Conservation (phyloP, 2,329 filamentous ascomycete species). For the Scleromitrula shiraiana region DNA sequence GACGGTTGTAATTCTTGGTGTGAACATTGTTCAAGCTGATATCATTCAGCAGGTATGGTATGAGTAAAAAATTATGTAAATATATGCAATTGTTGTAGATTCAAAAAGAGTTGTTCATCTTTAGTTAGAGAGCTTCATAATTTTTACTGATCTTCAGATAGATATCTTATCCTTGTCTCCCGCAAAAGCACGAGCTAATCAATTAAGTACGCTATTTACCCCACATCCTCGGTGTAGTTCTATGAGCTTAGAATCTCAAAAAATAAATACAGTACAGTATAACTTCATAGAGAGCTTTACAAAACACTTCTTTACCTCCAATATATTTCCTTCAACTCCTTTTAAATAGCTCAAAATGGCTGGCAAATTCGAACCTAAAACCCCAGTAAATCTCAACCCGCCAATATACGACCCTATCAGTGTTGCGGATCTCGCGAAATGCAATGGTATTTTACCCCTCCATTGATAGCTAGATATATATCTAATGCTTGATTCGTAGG, state of each 20-base stretch:
- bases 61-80: neutral
- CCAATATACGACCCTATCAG: conserved; percentile 85
- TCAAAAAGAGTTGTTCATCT: neutral
- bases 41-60: neutral
- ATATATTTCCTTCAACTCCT: neutral
- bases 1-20: conserved; percentile 17
- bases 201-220: conserved; percentile 1
- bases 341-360: conserved; percentile 35
- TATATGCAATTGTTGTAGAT: neutral
- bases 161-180: neutral
- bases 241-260: too few species aligned
- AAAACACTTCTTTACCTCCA: neutral
- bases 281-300: too few species aligned
- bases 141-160: neutral
- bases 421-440: conserved; percentile 69
- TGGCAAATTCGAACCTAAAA: conserved; percentile 71
- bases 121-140: neutral
- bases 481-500: conserved; percentile 38
- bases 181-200: neutral
- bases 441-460: conserved; percentile 60
- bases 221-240: conserved; percentile 5
- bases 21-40: conserved; percentile 19
- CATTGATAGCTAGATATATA: neutral
- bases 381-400: conserved; percentile 64
- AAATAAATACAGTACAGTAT: too few species aligned